These are phyloP conservation scores for Fusarium devonianum DNA, from an alignment of 2,329 filamentous ascomycete species.

Conservation along the genomic window DNA sequence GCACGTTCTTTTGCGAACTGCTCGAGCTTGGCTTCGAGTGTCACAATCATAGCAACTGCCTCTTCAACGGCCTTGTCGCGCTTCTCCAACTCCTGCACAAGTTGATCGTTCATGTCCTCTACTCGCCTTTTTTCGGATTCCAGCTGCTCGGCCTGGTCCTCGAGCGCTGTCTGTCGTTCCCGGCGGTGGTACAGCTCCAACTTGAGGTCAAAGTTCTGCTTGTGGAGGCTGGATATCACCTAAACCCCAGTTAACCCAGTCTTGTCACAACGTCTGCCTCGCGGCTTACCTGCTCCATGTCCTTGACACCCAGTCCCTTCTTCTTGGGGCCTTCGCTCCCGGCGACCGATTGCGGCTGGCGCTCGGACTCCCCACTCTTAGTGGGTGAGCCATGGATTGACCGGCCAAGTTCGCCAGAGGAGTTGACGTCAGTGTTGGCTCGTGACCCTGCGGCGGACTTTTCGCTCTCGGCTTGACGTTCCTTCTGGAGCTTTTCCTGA, in stretches of 20 bases:
- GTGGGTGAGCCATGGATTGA: slow-evolving; percentile 51
- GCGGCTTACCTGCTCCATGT: slow-evolving; percentile 76
- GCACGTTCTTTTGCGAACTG: slow-evolving; percentile 61
- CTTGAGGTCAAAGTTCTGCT: slow-evolving; percentile 81
- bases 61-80: slow-evolving; percentile 75
- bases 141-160: slow-evolving; percentile 63
- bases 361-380: slow-evolving; percentile 46
- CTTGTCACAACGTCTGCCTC: slow-evolving; percentile 27
- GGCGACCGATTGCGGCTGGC: slow-evolving; percentile 53
- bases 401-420: slow-evolving; percentile 49
- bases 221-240: slow-evolving; percentile 72
- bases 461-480: slow-evolving; percentile 59
- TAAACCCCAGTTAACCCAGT: slow-evolving; percentile 42
- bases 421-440: slow-evolving; percentile 48
- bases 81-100: slow-evolving; percentile 69
- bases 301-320: slow-evolving; percentile 68
- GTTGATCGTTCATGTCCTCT: slow-evolving; percentile 64
- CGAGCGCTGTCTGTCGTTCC: slow-evolving; percentile 67
- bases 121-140: slow-evolving; percentile 62
- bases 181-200: slow-evolving; percentile 74
- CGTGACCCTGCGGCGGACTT: slow-evolving; percentile 47
- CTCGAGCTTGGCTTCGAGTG: slow-evolving; percentile 66
- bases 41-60: slow-evolving; percentile 73
- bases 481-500: slow-evolving; percentile 62
- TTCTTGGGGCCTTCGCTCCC: slow-evolving; percentile 52